phyloP scores from a whole-genome alignment of 495 filamentous ascomycete genomes.

The Neurospora sublineolata region DNA sequence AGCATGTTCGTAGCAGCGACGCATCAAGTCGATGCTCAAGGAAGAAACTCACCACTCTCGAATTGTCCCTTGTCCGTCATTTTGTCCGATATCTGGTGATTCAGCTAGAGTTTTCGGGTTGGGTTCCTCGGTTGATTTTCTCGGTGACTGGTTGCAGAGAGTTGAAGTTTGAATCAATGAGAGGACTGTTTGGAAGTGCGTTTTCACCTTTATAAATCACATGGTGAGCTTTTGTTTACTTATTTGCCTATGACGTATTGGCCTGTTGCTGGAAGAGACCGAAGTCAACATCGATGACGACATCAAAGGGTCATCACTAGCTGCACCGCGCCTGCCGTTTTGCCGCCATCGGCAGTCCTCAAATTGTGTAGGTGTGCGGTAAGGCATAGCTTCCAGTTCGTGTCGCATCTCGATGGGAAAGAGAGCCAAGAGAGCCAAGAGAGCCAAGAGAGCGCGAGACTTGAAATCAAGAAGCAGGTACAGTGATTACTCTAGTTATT shows the following conservation, averaged over 20 bases:
- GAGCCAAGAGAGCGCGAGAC: neutral
- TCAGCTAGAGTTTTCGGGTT: neutral
- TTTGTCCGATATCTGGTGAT: neutral
- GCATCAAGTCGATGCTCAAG: neutral
- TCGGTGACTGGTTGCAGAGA: neutral
- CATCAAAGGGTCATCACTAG: neutral
- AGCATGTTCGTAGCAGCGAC: neutral
- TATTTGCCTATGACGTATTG: neutral
- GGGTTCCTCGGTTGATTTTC: neutral
- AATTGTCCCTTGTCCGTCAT: constrained; percentile 38
- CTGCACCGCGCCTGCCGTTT: neutral
- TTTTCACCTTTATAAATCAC: neutral
- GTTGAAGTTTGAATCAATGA: neutral
- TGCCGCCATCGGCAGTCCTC: neutral
- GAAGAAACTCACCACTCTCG: constrained; percentile 31
- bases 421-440: neutral
- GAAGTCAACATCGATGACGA: neutral
- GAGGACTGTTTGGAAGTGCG: neutral
- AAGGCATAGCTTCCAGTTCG: neutral
- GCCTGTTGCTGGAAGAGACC: neutral
- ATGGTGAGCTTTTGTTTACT: neutral
- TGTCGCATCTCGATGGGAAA: neutral
- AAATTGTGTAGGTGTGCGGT: neutral
- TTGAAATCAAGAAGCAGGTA: neutral
- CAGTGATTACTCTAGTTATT: no score